Evolutionary conservation across 805 yeast species (phyloP).

Genomic region (Sugiyamaella floridensis): DNA sequence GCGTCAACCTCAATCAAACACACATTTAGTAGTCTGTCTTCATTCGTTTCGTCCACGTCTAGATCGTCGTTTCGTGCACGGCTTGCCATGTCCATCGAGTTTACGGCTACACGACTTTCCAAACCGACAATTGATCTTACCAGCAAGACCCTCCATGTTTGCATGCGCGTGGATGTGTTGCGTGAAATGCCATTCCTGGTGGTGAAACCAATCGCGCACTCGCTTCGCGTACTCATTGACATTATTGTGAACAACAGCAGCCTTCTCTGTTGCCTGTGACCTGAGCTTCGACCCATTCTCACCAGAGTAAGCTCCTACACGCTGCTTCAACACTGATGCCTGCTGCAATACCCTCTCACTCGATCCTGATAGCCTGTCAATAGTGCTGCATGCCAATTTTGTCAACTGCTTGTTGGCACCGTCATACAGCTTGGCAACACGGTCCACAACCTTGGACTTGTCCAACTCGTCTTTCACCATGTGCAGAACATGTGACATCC

Average conservation of each 20-base stretch:
- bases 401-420: too few species aligned
- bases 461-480: not conserved
- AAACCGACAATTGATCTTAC: not conserved
- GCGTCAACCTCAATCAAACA: not conserved
- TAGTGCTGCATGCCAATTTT: too few species aligned
- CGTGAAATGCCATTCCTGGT: not conserved
- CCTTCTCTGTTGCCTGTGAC: not conserved
- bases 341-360: too few species aligned
- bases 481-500: not conserved
- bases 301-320: not conserved
- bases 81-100: not conserved
- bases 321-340: too few species aligned
- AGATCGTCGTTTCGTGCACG: not conserved
- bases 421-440: too few species aligned
- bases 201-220: not conserved
- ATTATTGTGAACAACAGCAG: not conserved
- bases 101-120: not conserved
- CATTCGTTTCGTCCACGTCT: not conserved
- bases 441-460: too few species aligned
- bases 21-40: not conserved
- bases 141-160: not conserved
- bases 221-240: not conserved
- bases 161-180: not conserved
- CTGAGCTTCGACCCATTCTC: not conserved
- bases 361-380: too few species aligned